A percentile compares a stretch with the other conserved stretches of the same genome.
Evolutionary conservation across 2,329 filamentous ascomycete species (phyloP).

Genomic region (Neopestalotiopsis rosae): DNA sequence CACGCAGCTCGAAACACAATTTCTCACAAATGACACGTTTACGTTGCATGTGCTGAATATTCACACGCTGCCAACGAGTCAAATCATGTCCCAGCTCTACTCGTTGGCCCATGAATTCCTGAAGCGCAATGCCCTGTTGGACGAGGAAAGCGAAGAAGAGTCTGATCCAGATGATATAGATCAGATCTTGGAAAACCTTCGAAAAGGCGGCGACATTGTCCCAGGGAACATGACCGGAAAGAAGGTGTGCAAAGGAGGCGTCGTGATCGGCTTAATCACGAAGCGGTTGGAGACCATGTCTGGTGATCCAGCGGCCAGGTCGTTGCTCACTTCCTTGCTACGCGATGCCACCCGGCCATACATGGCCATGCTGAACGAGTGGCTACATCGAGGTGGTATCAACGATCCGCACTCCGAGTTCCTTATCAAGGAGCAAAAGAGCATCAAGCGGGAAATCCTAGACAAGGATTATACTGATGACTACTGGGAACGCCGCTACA

Average conservation of each 20-base stretch:
- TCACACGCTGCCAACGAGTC: conserved; percentile 86
- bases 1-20: conserved; percentile 91
- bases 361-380: conserved; percentile 98
- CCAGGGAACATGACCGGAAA: conserved; percentile 82
- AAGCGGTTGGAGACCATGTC: conserved; percentile 87
- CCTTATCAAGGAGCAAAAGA: conserved; percentile 93
- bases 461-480: conserved; percentile 98
- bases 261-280: conserved; percentile 87
- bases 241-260: conserved; percentile 95
- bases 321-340: conserved; percentile 80
- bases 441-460: conserved; percentile 86
- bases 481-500: conserved; percentile 98
- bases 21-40: conserved; percentile 85
- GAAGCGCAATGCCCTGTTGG: conserved; percentile 84
- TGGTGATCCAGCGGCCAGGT: conserved; percentile 86
- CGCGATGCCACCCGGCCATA: conserved; percentile 92
- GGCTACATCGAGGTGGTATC: conserved; percentile 95
- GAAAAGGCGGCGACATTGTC: conserved; percentile 83
- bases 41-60: conserved; percentile 93
- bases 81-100: conserved; percentile 91
- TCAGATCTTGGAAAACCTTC: conserved; percentile 87
- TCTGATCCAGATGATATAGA: conserved; percentile 85
- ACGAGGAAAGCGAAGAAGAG: conserved; percentile 76
- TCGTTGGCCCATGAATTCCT: conserved; percentile 85
- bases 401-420: conserved; percentile 95